Base-by-base conservation (phyloP, 2,329 filamentous ascomycete species). In the Sarocladium oryzae region DNA sequence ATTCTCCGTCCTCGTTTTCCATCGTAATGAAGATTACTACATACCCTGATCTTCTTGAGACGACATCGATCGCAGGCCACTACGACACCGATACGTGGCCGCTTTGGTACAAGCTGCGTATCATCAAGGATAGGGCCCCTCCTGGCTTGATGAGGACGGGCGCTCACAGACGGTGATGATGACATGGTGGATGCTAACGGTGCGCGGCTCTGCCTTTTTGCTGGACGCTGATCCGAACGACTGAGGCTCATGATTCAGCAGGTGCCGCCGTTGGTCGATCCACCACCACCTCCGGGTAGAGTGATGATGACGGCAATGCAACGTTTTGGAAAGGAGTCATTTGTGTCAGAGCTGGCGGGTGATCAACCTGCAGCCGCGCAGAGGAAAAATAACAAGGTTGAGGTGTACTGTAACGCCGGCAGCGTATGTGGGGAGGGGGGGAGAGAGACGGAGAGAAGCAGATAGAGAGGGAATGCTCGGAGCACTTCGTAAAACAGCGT, bases 21-120 rank as follows among this genome's bases (percentile, higher is more conserved):
- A 8, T 8, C 8, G 30, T 8, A 15, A 36, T 36, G 33, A 15
- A 5, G 6, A 7, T 8, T 5, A 36, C 6, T 45, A 26, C 49
- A 11, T 26, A 50, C 49, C 24, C 49, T 2, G 49, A 50, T 50
- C 49, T 50, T 50, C 23, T 24, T 50, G 18, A n/a, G 33, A 3
- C 49, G 32, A 20, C 49, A 50, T 20, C 23, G 16, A 38, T 50
- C 21, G 35, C 49, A 50, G 16, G 32, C 49, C 10, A 38, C 24
- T n/a, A 21, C 23, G 3, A 50, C 49, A 4, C 49, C 40, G 11
- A 45, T 30, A 3, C 40, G 40, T 15, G 40, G 40, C 20, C 40
- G 40, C 23, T 45, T 45, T 9, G 40, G 40, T 3, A 30, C 10
- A 5, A 28, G 4, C 4, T 30, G 40, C 8, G 8, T 30, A 9